Evolutionary conservation across 2,329 filamentous ascomycete species (phyloP).

Genomic region (Fusarium fujikuroi): DNA sequence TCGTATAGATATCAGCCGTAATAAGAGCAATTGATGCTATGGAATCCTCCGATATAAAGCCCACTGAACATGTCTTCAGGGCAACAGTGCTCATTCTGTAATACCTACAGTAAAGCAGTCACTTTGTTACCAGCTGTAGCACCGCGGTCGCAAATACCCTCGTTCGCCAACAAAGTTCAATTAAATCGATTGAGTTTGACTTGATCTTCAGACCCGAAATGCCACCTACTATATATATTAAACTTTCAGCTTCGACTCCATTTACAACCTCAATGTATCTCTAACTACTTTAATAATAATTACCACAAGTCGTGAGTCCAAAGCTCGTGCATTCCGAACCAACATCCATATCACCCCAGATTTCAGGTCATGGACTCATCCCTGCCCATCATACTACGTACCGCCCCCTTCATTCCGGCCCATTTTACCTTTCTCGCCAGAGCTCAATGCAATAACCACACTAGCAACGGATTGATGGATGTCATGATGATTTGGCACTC

Average conservation of each 20-base stretch:
- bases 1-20: slow-evolving; percentile 1
- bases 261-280: not conserved
- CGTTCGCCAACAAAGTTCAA: slow-evolving; percentile 15
- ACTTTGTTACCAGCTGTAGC: not conserved
- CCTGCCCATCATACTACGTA: slow-evolving; percentile 13
- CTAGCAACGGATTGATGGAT: not conserved
- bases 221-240: not conserved
- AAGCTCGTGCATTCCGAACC: not conserved
- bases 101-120: not conserved
- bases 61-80: no score
- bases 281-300: not conserved
- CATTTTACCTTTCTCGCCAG: slow-evolving; percentile 15
- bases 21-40: not conserved
- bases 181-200: slow-evolving; percentile 28
- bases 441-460: not conserved
- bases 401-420: slow-evolving; percentile 26
- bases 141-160: not conserved
- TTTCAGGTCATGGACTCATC: slow-evolving; percentile 15
- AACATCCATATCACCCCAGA: slow-evolving; percentile 15
- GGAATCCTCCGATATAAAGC: not conserved
- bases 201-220: slow-evolving; percentile 15
- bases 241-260: not conserved
- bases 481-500: not conserved
- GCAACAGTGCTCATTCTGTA: not conserved
- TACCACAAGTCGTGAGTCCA: not conserved